phyloP scores from a whole-genome alignment of 305 asterid species.

The Fraxinus platypoda region DNA sequence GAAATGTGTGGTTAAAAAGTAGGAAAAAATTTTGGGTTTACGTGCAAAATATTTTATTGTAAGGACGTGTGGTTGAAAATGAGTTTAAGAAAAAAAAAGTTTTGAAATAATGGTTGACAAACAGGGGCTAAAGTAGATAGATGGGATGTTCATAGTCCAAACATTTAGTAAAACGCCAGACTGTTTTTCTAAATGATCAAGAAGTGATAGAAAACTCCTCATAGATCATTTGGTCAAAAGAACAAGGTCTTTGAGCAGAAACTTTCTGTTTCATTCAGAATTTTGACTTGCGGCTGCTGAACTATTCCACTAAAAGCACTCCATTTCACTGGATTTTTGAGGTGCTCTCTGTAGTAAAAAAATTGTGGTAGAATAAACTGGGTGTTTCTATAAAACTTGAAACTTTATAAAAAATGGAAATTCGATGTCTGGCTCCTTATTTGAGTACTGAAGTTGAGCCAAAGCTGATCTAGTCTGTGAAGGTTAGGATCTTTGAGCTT shows the following conservation, averaged over 20 bases:
- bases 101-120: too few relatives aligned
- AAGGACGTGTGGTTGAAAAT: too few relatives aligned
- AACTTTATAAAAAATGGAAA: background rate
- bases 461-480: background rate
- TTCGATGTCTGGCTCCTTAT: background rate
- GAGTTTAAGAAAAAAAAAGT: too few relatives aligned
- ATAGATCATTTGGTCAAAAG: background rate
- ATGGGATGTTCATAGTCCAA: background rate
- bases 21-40: too few relatives aligned
- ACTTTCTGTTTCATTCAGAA: background rate
- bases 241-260: background rate
- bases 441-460: background rate
- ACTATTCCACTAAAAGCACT: background rate
- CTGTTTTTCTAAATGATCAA: background rate
- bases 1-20: too few relatives aligned
- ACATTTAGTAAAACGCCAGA: background rate
- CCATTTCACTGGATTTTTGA: background rate
- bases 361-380: background rate
- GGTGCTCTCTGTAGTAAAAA: background rate
- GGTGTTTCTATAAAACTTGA: background rate
- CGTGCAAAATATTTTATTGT: too few relatives aligned
- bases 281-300: background rate
- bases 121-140: background rate
- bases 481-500: background rate
- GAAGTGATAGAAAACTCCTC: background rate